Percentiles rank a stretch among this genome's conserved stretches.
Conservation (phyloP, 257 asterid species). For the Solanum pimpinellifolium region DNA sequence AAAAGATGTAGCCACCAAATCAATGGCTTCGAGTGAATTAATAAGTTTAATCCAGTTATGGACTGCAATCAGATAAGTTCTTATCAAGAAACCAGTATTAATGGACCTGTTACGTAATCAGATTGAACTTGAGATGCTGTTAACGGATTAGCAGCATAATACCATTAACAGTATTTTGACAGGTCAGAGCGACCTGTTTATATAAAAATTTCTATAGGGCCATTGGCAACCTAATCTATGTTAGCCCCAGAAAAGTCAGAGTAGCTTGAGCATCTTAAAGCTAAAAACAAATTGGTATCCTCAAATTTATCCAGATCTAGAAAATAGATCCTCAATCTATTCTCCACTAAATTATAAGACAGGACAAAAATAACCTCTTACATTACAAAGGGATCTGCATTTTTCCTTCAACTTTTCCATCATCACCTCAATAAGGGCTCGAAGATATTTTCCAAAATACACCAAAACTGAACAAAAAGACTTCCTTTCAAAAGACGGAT, state of each 20-base stretch:
- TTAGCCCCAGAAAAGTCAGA: neutral
- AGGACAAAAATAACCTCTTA: slow-evolving; percentile 21
- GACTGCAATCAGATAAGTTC: neutral
- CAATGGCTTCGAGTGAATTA: neutral
- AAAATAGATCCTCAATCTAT: neutral
- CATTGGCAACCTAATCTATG: neutral
- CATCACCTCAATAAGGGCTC: slow-evolving; percentile 14
- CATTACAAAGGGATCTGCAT: slow-evolving; percentile 26
- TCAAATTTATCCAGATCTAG: neutral
- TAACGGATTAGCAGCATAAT: neutral
- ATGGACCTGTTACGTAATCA: neutral
- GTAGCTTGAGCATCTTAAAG: neutral
- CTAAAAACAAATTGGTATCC: neutral
- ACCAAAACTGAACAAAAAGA: slow-evolving; percentile 18
- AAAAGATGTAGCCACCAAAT: neutral
- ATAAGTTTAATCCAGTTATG: neutral
- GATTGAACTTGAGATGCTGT: neutral
- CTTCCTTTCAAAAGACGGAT: slow-evolving; percentile 25
- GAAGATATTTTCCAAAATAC: slow-evolving; percentile 22
- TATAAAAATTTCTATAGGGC: neutral
- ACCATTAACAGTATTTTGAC: neutral
- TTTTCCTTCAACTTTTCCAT: slow-evolving; percentile 37
- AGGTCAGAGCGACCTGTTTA: neutral
- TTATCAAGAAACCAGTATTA: neutral
- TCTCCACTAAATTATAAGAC: neutral